Conservation (phyloP, 306 rosid species). For the Cucurbita maxima region DNA sequence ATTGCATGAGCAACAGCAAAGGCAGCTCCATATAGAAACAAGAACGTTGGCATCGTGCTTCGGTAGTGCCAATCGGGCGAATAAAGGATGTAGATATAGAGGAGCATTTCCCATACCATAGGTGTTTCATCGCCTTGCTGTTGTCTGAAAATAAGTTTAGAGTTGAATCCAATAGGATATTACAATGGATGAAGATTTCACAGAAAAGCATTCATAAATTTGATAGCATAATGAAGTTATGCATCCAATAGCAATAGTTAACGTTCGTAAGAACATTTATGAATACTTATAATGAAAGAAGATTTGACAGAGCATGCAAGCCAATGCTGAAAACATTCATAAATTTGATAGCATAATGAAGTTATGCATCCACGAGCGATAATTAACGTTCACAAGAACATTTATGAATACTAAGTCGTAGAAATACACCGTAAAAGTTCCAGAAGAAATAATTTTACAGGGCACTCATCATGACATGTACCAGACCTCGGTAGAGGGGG, state of each 20-base stretch:
- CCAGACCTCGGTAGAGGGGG: background rate
- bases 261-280: background rate
- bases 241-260: background rate
- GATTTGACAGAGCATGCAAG: background rate
- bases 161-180: background rate
- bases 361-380: background rate
- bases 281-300: background rate
- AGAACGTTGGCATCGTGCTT: slow-evolving; percentile 76
- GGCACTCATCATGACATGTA: background rate
- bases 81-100: slow-evolving; percentile 70
- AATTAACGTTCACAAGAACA: background rate
- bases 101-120: slow-evolving; percentile 86
- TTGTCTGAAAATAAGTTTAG: slow-evolving; percentile 36
- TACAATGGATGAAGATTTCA: background rate
- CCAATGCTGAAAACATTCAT: background rate
- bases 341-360: background rate
- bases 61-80: slow-evolving; percentile 89
- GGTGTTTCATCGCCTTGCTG: slow-evolving; percentile 88
- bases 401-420: background rate
- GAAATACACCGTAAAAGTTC: background rate
- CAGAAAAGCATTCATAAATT: background rate
- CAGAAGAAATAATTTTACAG: background rate
- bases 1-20: slow-evolving; percentile 47
- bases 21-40: slow-evolving; percentile 46
- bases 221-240: background rate